Percentiles rank a stretch among this genome's conserved stretches.
Conservation (phyloP, 2,329 filamentous ascomycete species). For the Sphaerulina vaccinii region DNA sequence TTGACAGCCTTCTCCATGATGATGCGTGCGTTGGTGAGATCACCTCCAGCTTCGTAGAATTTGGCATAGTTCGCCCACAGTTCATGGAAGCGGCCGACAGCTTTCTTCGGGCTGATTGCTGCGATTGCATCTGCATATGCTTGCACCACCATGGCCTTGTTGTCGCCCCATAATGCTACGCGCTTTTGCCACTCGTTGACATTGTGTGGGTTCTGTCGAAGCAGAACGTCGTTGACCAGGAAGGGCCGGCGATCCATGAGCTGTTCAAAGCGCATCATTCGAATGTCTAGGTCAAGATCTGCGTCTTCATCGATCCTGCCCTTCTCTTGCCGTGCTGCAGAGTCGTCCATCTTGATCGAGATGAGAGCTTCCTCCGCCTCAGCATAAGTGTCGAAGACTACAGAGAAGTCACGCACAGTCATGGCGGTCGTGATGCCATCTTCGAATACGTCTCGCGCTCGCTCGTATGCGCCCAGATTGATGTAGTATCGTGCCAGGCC, state of each 20-base stretch:
- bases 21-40: conserved; percentile 78
- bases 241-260: conserved; percentile 96
- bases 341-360: conserved; percentile 83
- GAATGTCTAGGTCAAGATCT: conserved; percentile 91
- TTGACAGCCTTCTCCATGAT: conserved; percentile 99
- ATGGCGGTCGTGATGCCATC: conserved; percentile 97
- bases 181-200: conserved; percentile 97
- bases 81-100: conserved; percentile 87
- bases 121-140: conserved; percentile 94
- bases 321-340: conserved; percentile 74
- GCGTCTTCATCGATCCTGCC: conserved; percentile 75
- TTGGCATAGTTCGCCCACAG: conserved; percentile 97
- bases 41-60: conserved; percentile 87
- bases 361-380: conserved; percentile 98
- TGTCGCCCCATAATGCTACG: conserved; percentile 91
- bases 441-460: conserved; percentile 88
- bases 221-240: conserved; percentile 89
- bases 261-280: conserved; percentile 97
- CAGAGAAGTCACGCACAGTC: conserved; percentile 95
- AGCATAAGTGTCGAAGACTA: conserved; percentile 93
- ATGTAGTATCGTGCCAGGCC: conserved; percentile 97
- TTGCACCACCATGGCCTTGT: conserved; percentile 84
- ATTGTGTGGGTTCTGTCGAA: conserved; percentile 94
- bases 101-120: conserved; percentile 90
- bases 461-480: conserved; percentile 86